These are phyloP conservation scores for Nepenthes gracilis DNA, from an alignment of 148 eudicot species.

Conservation along the genomic window DNA sequence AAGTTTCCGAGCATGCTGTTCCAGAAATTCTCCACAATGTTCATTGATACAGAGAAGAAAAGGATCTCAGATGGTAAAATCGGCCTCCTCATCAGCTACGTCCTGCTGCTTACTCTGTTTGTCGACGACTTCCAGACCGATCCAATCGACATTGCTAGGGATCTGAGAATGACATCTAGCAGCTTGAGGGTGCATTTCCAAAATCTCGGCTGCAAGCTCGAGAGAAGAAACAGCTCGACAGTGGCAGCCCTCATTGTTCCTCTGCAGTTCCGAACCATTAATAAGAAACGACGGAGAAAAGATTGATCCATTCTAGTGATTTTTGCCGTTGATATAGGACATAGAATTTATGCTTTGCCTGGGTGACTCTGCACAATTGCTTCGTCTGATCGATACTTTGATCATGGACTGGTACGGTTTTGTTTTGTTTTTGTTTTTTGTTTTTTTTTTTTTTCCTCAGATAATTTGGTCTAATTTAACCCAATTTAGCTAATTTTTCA, in stretches of 20 bases:
- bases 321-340: too few relatives aligned
- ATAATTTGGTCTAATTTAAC: too few relatives aligned
- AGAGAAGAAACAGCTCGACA: conserved; percentile 10
- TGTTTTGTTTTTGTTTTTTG: too few relatives aligned
- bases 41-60: conserved; percentile 27
- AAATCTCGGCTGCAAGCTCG: conserved; percentile 66
- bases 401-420: too few relatives aligned
- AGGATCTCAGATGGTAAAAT: conserved; percentile 56
- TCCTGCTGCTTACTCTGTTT: conserved; percentile 64
- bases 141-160: conserved; percentile 61
- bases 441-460: too few relatives aligned
- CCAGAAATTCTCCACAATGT: conserved; percentile 56
- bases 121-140: conserved; percentile 56
- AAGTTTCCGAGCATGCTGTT: conserved; percentile 47
- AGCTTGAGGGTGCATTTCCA: conserved; percentile 35
- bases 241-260: conserved; percentile 67
- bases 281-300: conserved; percentile 32
- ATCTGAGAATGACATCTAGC: conserved; percentile 40
- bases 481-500: too few relatives aligned
- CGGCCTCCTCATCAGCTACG: conserved; percentile 51
- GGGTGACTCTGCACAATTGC: too few relatives aligned
- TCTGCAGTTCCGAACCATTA: conserved; percentile 27
- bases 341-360: too few relatives aligned
- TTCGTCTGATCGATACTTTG: too few relatives aligned
- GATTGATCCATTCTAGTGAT: too few relatives aligned